Conservation (phyloP, 2,329 filamentous ascomycete species). For the Chaetothyriales sp. region DNA sequence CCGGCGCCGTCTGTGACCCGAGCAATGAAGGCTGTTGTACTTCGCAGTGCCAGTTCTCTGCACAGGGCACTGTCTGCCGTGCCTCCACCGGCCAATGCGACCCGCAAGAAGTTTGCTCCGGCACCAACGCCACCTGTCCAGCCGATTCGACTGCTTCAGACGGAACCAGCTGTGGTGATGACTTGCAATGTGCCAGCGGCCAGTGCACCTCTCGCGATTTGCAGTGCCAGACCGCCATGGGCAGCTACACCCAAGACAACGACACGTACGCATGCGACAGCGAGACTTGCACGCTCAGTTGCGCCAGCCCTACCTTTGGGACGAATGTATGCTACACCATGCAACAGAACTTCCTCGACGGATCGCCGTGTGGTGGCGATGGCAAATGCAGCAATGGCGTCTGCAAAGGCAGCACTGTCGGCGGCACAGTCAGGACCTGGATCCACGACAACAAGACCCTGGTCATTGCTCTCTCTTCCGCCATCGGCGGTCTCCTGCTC, state of each 20-base stretch:
- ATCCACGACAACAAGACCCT: constrained; percentile 63
- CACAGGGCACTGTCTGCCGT: constrained; percentile 62
- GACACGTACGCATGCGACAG: constrained; percentile 67
- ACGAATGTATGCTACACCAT: constrained; percentile 55
- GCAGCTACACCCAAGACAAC: constrained; percentile 57
- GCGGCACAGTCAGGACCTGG: constrained; percentile 61
- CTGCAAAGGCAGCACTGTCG: constrained; percentile 58
- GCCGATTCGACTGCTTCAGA: constrained; percentile 55
- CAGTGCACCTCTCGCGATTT: constrained; percentile 86
- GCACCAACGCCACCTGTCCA: constrained; percentile 60
- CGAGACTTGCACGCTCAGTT: constrained; percentile 62
- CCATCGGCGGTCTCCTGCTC: constrained; percentile 59
- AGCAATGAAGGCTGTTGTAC: constrained; percentile 36
- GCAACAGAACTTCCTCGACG: constrained; percentile 87
- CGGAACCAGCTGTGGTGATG: constrained; percentile 56
- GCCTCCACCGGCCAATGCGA: constrained; percentile 69
- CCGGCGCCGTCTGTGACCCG: constrained; percentile 58
- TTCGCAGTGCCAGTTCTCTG: constrained; percentile 29
- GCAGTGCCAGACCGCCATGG: constrained; percentile 79
- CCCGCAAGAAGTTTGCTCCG: constrained; percentile 69
- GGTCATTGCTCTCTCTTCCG: constrained; percentile 64
- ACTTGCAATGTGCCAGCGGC: constrained; percentile 70
- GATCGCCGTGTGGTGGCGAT: constrained; percentile 68
- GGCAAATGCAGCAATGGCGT: constrained; percentile 66
- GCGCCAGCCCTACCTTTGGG: constrained; percentile 56